Base-by-base conservation (phyloP, 2,329 filamentous ascomycete genomes). In the Mycosphaerella sp. region DNA sequence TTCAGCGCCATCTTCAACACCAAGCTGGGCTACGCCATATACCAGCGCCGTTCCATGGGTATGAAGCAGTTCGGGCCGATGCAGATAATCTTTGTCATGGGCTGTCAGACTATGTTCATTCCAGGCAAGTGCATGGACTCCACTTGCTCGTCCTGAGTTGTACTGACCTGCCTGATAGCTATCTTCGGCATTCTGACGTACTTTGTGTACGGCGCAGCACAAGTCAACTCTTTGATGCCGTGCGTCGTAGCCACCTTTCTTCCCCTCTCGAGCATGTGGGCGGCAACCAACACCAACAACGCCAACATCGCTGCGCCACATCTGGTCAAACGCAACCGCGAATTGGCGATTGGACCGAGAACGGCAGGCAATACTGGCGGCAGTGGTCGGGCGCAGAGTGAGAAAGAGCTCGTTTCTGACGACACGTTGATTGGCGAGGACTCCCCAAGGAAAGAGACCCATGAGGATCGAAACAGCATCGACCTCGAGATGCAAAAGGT, bases 201-300 rank as follows among this genome's bases (percentile, higher is more conserved):
- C 66, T 68, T 70, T 51, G 59, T 56, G 30, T 44, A 73, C 17
- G 53, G 63, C 3, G 71, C 79, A 45, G 75, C 77, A 3, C 77
- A 82, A 57, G 69, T 85, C 28, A 72, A 74, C 49, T 74, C 75
- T 43, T 71, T 79, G 53, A 72, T 79, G 48, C 67, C 81, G 7
- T 81, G 81, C 13, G 67, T 81, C 16, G 77, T 83, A 32, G 78
- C 77, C 51, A 74, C 85, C 53, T 81, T 80, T 55, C 75, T 86
- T 13, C 84, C 84, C 1, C 72, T 86, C 9, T 84, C 81, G 12
- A 79, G 81, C 14, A 75, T 86, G 57, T 86, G 84, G 84, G 83
- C 83, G 12, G 68, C 72, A 4, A 67, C 70, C 16, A 65, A 61
- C 43, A 64, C 64, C 27, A 60, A 55, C 44, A 59, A 58, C 41